A percentile compares a stretch with the other conserved stretches of the same genome.
These are phyloP conservation scores for Quercus glauca DNA, from an alignment of 306 rosid species.

Conservation along the genomic window DNA sequence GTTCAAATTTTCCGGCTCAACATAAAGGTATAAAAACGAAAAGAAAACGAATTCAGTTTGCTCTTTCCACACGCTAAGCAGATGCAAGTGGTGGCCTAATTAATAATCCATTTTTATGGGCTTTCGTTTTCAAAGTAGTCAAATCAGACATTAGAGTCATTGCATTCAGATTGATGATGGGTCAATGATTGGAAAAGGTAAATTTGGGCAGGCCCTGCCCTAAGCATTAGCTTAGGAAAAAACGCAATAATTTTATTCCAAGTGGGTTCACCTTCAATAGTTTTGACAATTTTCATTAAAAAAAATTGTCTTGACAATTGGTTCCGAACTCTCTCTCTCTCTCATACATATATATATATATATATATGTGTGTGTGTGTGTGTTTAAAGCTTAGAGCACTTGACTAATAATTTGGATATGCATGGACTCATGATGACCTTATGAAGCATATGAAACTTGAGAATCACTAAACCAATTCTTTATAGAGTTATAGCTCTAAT, in stretches of 20 bases:
- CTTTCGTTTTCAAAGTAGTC: neutral
- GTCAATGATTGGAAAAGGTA: neutral
- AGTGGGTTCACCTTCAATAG: neutral
- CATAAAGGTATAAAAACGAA: too few relatives aligned
- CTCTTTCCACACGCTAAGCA: neutral
- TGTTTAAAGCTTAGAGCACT: too few relatives aligned
- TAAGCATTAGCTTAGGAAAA: neutral
- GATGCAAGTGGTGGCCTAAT: neutral
- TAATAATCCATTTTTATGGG: neutral
- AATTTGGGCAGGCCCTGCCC: neutral
- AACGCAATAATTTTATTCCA: neutral
- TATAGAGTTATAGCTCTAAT: too few relatives aligned
- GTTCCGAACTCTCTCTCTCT: neutral
- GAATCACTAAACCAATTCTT: too few relatives aligned
- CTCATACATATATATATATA: too few relatives aligned
- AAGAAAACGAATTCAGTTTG: too few relatives aligned
- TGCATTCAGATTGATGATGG: neutral
- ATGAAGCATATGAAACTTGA: too few relatives aligned
- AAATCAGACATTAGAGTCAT: neutral
- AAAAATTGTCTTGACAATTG: neutral
- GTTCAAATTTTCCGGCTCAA: too few relatives aligned
- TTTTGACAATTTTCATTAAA: too few relatives aligned
- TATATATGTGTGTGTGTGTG: accelerated
- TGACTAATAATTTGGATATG: too few relatives aligned
- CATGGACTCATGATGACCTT: too few relatives aligned